Conservation (phyloP, 2,329 filamentous ascomycete species). For the Exophiala phaeomuriformis region DNA sequence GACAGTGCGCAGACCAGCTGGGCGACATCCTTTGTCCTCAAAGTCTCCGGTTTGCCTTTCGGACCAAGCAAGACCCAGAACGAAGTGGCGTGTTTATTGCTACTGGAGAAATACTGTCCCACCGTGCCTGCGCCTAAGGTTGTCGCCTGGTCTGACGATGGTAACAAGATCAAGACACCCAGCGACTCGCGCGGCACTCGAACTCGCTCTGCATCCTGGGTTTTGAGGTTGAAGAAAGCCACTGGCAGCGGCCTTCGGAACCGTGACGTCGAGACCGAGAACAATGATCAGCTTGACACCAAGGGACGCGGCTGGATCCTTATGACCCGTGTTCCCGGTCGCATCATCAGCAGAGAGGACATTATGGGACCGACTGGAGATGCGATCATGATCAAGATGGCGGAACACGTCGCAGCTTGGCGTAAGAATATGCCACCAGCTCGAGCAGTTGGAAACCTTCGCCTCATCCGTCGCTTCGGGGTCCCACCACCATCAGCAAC, state of each 20-base stretch:
- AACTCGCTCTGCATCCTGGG: constrained; percentile 1
- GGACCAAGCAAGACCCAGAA: constrained; percentile 21
- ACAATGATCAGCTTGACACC: constrained; percentile 3
- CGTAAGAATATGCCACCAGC: constrained; percentile 15
- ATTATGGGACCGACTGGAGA: constrained; percentile 7
- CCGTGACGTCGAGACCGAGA: constrained; percentile 4
- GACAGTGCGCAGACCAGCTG: constrained; percentile 1
- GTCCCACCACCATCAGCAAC: constrained; percentile 9
- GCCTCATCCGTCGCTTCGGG: constrained; percentile 7
- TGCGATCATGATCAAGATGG: constrained; percentile 18
- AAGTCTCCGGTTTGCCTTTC: constrained; percentile 17
- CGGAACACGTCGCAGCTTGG: constrained; percentile 17
- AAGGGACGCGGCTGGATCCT: constrained; percentile 17
- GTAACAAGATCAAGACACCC: constrained; percentile 14
- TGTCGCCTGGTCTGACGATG: constrained; percentile 23
- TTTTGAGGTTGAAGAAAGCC: neutral
- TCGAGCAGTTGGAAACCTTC: constrained; percentile 16
- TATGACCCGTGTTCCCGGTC: constrained; percentile 16
- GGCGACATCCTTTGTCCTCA: constrained; percentile 16
- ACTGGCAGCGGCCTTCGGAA: neutral
- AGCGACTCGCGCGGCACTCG: constrained; percentile 11
- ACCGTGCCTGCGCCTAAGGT: constrained; percentile 16
- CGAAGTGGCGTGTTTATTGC: constrained; percentile 18
- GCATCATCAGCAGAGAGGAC: constrained; percentile 13
- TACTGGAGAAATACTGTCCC: constrained; percentile 21